Evolutionary conservation across 495 filamentous ascomycete genomes (phyloP).

Genomic region (Trypethelium eluteriae): DNA sequence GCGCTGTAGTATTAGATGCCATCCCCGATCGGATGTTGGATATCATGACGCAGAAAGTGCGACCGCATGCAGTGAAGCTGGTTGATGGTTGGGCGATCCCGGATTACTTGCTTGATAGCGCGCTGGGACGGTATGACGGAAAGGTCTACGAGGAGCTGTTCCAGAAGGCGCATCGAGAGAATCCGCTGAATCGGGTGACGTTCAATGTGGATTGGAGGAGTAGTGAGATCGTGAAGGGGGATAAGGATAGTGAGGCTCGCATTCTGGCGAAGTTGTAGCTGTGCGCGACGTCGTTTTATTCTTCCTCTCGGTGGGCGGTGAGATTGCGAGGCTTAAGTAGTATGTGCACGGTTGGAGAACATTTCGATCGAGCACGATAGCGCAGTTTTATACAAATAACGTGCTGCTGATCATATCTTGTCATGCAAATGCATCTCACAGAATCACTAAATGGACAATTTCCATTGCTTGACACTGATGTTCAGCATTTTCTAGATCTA

Average conservation of each 20-base stretch:
- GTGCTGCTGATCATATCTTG: too few relatives aligned
- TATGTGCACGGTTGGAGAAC: too few relatives aligned
- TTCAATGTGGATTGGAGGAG: conserved; percentile 46
- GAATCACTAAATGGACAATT: too few relatives aligned
- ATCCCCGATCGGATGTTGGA: conserved; percentile 36
- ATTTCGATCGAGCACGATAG: too few relatives aligned
- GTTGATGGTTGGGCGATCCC: conserved; percentile 46
- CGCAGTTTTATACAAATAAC: too few relatives aligned
- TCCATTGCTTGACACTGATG: too few relatives aligned
- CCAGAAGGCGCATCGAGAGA: conserved; percentile 41
- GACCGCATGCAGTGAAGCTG: conserved; percentile 43
- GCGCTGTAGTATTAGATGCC: conserved; percentile 31
- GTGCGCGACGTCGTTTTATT: neutral
- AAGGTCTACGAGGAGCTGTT: conserved; percentile 46
- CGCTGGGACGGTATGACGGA: conserved; percentile 43
- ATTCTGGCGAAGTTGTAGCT: conserved; percentile 31
- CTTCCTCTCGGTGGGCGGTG: neutral
- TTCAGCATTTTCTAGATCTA: too few relatives aligned
- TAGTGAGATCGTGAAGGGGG: conserved; percentile 45
- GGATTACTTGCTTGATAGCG: conserved; percentile 44
- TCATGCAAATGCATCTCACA: too few relatives aligned
- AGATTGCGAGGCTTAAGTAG: too few relatives aligned
- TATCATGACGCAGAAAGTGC: conserved; percentile 36
- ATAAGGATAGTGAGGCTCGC: conserved; percentile 25
- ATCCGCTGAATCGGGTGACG: conserved; percentile 42